Base-by-base conservation (phyloP, 2,329 filamentous ascomycete genomes). In the Colletotrichum karsti region DNA sequence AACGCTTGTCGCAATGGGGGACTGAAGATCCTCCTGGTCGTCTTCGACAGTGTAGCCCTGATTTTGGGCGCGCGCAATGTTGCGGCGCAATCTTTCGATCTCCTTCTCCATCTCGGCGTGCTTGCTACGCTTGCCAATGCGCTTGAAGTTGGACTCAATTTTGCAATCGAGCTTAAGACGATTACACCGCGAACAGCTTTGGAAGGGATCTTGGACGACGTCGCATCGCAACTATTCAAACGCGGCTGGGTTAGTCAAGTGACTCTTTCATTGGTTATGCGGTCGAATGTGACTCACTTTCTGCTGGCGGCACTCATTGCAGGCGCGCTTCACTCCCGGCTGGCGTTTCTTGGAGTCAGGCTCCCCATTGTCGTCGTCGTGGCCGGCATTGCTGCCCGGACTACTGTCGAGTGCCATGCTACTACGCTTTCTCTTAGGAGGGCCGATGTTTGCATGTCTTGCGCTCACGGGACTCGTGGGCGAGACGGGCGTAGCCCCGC, bases 31-130 rank as follows among this genome's bases (percentile, higher is more conserved):
- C 46, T 89, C 86, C 46, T 89, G 83, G 10, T 87, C 86, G 20
- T 87, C 87, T 4, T 85, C 81, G 28, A 87, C 72, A 13, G 83
- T 74, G 71, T 84, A 91, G 66, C 90, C 89, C 73, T 90, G 87
- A 20, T 84, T 74, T 73, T 88, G 85, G 67, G 91, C 90, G 70
- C 85, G 84, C 63, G 87, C 82, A 69, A 92, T 84, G 73, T 85
- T 88, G 50, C 89, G 86, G 57, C 90, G 87, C 72, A 92, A 80
- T 70, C 84, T 88, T 65, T 93, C 91, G 74, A 95, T 93, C 79
- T 95, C 92, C 80, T 90, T 92, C 77, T 94, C 92, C 92, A 95
- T 95, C 80, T 95, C 93, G 74, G 92, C 92, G 79, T 95, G 92
- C 77, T 93, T 92, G 71, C 90, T 92, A 44, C 93, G 88, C 83